Conservation (phyloP, 179 eudicot genomes). For the Heliamphora pulchella region DNA sequence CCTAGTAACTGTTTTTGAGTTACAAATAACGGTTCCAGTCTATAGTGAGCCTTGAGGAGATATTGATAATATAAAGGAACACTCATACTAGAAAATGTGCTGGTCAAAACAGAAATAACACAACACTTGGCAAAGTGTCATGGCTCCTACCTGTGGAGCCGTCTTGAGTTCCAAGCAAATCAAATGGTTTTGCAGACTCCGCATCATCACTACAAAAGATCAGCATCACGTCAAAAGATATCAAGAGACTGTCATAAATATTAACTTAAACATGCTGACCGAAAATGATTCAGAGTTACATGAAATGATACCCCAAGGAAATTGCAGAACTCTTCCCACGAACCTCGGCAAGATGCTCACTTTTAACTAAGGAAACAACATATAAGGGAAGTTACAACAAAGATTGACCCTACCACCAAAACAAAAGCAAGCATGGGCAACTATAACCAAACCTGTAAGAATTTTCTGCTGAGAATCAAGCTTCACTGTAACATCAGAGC, state of each 20-base stretch:
- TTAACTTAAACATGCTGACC: background rate
- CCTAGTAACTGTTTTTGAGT: background rate
- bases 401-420: background rate
- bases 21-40: background rate
- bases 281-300: background rate
- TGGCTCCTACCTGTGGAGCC: conserved; percentile 45
- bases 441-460: conserved; percentile 63
- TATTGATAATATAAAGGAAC: background rate
- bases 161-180: conserved; percentile 60
- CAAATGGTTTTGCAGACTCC: conserved; percentile 65
- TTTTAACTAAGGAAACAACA: conserved; percentile 52
- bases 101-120: background rate
- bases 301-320: conserved; percentile 42
- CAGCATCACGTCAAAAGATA: conserved; percentile 21
- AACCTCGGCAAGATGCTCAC: conserved; percentile 88
- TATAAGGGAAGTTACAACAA: background rate
- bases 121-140: background rate
- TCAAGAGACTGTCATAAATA: conserved; percentile 4
- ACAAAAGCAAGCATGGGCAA: conserved; percentile 1
- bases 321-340: conserved; percentile 56
- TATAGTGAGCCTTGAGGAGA: background rate
- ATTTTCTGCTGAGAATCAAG: conserved; percentile 90
- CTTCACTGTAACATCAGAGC: conserved; percentile 82
- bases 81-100: background rate
- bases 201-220: conserved; percentile 49